Evolutionary conservation across 768 basidiomycete genomes (phyloP).

Genomic region (Phylloporus arenicola): DNA sequence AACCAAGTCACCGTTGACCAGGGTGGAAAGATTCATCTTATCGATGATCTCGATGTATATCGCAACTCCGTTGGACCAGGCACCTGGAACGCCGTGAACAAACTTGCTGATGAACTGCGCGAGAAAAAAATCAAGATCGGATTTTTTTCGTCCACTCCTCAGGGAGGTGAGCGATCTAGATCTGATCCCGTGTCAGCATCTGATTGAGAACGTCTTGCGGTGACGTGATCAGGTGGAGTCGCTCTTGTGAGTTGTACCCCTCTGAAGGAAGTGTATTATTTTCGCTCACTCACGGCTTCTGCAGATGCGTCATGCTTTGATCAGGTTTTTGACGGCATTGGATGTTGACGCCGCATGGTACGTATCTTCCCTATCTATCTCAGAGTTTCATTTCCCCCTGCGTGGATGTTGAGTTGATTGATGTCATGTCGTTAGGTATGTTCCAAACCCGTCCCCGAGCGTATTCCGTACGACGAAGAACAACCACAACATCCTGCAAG

Average conservation of each 20-base stretch:
- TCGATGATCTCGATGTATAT: conserved; percentile 79
- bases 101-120: conserved; percentile 78
- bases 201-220: conserved; percentile 18
- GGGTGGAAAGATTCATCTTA: conserved; percentile 77
- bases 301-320: conserved; percentile 90
- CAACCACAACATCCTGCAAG: conserved; percentile 95
- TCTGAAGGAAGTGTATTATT: conserved; percentile 8
- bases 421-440: conserved; percentile 54
- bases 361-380: conserved; percentile 25
- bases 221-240: conserved; percentile 65
- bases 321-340: conserved; percentile 73
- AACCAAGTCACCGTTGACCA: conserved; percentile 89
- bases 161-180: conserved; percentile 60
- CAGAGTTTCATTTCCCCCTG: background rate
- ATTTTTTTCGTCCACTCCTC: conserved; percentile 94
- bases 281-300: conserved; percentile 14
- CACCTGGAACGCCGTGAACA: conserved; percentile 78
- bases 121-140: conserved; percentile 85
- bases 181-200: conserved; percentile 6
- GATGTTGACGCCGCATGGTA: conserved; percentile 84
- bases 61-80: conserved; percentile 63
- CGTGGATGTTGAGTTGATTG: conserved; percentile 5
- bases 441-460: conserved; percentile 81
- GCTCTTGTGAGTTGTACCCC: conserved; percentile 62
- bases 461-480: conserved; percentile 93